Percentiles rank a stretch among this genome's conserved stretches.
These are phyloP conservation scores for Erysimum cheiri DNA, from an alignment of 441 rosid genomes.

Conservation along the genomic window DNA sequence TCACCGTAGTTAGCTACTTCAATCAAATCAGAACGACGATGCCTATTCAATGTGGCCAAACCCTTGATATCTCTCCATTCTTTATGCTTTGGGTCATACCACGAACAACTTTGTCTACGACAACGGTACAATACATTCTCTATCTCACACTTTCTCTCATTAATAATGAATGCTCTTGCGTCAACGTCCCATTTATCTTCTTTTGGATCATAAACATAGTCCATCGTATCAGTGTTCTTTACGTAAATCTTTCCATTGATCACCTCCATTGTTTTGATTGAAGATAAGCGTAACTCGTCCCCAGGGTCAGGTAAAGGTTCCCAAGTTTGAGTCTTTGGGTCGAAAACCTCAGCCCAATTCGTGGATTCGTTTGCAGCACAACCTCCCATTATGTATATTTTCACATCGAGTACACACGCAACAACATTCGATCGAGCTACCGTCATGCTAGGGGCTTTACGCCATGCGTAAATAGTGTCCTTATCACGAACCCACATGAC, in stretches of 20 bases:
- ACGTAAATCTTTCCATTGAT: constrained; percentile 55
- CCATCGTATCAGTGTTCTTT: constrained; percentile 58
- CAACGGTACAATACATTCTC: no score
- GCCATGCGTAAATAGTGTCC: constrained; percentile 58
- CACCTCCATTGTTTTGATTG: constrained; percentile 65
- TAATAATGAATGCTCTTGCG: background rate
- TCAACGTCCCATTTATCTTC: constrained; percentile 50
- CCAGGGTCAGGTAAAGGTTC: constrained; percentile 49
- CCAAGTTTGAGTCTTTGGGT: constrained; percentile 54
- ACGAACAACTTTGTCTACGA: no score
- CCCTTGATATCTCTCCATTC: constrained; percentile 57
- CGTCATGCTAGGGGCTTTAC: constrained; percentile 54
- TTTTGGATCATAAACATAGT: constrained; percentile 52
- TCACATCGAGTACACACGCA: constrained; percentile 53
- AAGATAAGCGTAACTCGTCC: constrained; percentile 44
- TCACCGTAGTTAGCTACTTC: constrained; percentile 65
- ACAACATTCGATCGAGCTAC: constrained; percentile 66
- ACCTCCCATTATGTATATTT: constrained; percentile 70
- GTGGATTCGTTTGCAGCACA: constrained; percentile 51
- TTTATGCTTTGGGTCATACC: constrained; percentile 26
- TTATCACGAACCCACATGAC: constrained; percentile 50
- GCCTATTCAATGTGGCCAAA: constrained; percentile 54
- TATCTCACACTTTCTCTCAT: constrained; percentile 49
- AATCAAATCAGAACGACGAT: constrained; percentile 55
- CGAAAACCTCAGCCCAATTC: constrained; percentile 58